Conservation (phyloP, 371 early-diverging fungal genomes). For the Mortierella sp. region DNA sequence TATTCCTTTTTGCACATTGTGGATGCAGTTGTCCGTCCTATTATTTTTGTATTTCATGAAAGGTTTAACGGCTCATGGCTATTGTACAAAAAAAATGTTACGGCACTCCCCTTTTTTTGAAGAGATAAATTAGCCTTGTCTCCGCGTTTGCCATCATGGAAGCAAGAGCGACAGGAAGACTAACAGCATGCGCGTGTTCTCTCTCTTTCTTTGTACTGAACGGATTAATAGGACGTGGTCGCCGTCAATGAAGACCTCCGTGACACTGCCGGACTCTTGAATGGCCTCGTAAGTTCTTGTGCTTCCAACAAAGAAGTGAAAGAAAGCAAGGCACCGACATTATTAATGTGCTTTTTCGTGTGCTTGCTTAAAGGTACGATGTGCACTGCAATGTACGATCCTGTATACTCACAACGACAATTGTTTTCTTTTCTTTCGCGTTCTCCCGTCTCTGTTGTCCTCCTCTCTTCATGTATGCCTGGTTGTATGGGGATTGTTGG, state of each 20-base stretch:
- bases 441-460: background rate
- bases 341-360: background rate
- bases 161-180: background rate
- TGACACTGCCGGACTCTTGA: constrained; percentile 38
- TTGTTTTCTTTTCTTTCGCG: background rate
- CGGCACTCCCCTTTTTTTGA: background rate
- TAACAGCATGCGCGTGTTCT: constrained; percentile 1
- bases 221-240: constrained; percentile 24
- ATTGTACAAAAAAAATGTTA: background rate
- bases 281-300: constrained; percentile 27
- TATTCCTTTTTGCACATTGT: constrained; percentile 4
- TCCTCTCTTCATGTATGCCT: background rate
- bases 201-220: background rate
- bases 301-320: background rate
- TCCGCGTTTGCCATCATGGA: background rate
- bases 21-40: background rate
- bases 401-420: constrained; percentile 8
- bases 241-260: constrained; percentile 46
- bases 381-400: constrained; percentile 5
- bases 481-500: background rate
- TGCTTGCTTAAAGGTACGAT: background rate
- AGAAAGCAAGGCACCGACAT: background rate
- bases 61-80: background rate
- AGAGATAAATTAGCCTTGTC: background rate
- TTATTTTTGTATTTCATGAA: background rate